Evolutionary conservation across 2,329 filamentous ascomycete species (phyloP).

Genomic region (Scytalidium sp.): DNA sequence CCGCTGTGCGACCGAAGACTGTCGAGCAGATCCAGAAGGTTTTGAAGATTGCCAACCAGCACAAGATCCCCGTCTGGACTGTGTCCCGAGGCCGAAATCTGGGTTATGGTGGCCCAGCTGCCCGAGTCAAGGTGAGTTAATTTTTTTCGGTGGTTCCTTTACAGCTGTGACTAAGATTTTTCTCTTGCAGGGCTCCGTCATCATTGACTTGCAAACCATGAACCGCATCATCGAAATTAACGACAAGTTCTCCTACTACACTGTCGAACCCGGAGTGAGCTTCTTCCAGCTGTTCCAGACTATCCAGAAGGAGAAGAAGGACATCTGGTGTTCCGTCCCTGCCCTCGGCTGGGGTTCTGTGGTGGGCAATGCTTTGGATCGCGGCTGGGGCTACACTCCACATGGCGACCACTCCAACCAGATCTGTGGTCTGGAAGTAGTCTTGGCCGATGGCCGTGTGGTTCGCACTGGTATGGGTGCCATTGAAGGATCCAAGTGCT

Average conservation of each 20-base stretch:
- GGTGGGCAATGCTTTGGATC: slow-evolving; percentile 39
- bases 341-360: slow-evolving; percentile 37
- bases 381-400: slow-evolving; percentile 42
- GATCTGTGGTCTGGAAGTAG: slow-evolving; percentile 38
- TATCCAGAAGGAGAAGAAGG: slow-evolving; percentile 39
- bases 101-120: slow-evolving; percentile 44
- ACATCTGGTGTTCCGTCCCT: slow-evolving; percentile 22
- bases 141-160: no score
- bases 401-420: slow-evolving; percentile 34
- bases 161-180: no score
- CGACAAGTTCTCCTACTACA: slow-evolving; percentile 41
- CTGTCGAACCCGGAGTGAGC: slow-evolving; percentile 52
- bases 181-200: slow-evolving; percentile 43
- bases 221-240: slow-evolving; percentile 47
- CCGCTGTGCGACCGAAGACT: slow-evolving; percentile 35
- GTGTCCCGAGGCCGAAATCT: slow-evolving; percentile 39
- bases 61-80: slow-evolving; percentile 30
- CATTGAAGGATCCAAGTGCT: slow-evolving; percentile 31
- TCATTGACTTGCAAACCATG: slow-evolving; percentile 49
- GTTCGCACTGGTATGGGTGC: slow-evolving; percentile 44
- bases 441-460: slow-evolving; percentile 39
- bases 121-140: no score
- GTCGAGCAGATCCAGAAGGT: slow-evolving; percentile 29
- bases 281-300: slow-evolving; percentile 46
- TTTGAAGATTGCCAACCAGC: slow-evolving; percentile 31